Base-by-base conservation (phyloP, 768 basidiomycete species). In the Mycena sanguinolenta region DNA sequence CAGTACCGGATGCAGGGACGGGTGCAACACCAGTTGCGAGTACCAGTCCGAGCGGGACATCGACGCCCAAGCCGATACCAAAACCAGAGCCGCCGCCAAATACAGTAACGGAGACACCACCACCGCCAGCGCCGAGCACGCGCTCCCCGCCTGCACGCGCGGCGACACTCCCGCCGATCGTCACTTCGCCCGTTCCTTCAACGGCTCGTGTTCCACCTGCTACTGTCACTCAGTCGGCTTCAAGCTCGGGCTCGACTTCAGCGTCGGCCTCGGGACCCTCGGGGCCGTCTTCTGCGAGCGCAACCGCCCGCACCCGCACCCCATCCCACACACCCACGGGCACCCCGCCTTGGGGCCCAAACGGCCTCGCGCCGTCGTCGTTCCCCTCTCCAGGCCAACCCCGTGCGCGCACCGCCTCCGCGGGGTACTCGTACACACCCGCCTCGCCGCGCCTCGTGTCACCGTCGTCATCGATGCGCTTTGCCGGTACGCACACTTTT, bases 371-470 rank as follows among this genome's bases (percentile, higher is more conserved):
- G 30, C 62, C 39, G 42, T 16, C 44, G 42, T 34, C 23, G 46
- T 46, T 32, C 23, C 30, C 61, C 32, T 28, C 50, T 17, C 16
- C 39, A 39, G 36, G 39, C 21, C 65, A 67, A 50, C 19, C 49
- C 7, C 67, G 62, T 57, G 63, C 69, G n/a, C 69, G 69, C 42
- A 65, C 67, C 12, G 54, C 67, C 16, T 69, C 67, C 7, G 67
- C 67, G 34, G 67, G 67, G 32, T 69, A 62, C 53, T 59, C 67
- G 0, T 57, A 52, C n/a, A 25, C 68, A 23, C 53, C 57, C 14
- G 17, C 62, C 17, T 28, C 62, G 14, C 32, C 36, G 8, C 30
- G 44, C 23, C 23, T 23, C 28, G 16, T 14, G 3, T 39, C 39
- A 14, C 39, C 39, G 39, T 39, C 39, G 9, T 7, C 16, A 10